Percentiles rank a stretch among this genome's conserved stretches.
phyloP scores from a whole-genome alignment of 2,329 filamentous ascomycete species.

The Lecanicillium sp. region DNA sequence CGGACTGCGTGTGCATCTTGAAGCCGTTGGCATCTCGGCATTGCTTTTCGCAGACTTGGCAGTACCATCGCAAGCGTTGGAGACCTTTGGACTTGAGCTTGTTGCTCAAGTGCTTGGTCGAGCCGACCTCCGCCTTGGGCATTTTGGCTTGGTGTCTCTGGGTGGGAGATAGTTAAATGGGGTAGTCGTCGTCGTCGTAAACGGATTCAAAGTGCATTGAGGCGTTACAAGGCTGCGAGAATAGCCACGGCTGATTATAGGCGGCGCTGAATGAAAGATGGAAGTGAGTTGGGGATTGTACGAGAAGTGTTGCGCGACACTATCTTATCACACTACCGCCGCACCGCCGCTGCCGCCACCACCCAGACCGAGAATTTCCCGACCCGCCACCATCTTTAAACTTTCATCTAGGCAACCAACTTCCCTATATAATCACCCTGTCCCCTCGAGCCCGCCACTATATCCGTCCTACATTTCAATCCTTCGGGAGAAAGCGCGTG shows the following conservation, averaged over 20 bases:
- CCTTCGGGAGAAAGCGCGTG: too few species aligned
- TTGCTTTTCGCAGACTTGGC: slow-evolving; percentile 62
- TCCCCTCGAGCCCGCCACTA: background rate
- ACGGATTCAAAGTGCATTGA: too few species aligned
- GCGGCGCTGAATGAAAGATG: too few species aligned
- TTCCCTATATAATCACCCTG: background rate
- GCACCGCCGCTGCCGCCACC: background rate
- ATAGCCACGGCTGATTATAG: too few species aligned
- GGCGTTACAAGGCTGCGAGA: too few species aligned
- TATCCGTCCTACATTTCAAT: background rate
- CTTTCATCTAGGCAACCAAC: background rate
- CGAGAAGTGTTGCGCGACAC: background rate
- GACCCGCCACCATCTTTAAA: background rate
- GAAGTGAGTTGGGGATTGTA: too few species aligned
- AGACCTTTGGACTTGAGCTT: slow-evolving; percentile 76
- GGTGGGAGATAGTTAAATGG: too few species aligned
- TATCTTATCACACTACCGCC: background rate
- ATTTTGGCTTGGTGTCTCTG: too few species aligned
- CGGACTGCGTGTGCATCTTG: slow-evolving; percentile 78
- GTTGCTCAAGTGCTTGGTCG: slow-evolving; percentile 84
- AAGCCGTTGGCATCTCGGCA: slow-evolving; percentile 80
- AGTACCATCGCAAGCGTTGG: slow-evolving; percentile 86
- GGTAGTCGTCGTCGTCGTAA: too few species aligned
- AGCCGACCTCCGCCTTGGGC: slow-evolving; percentile 87
- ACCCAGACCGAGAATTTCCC: background rate